Base-by-base conservation (phyloP, 129 eudicot species). In the Arctium minus region DNA sequence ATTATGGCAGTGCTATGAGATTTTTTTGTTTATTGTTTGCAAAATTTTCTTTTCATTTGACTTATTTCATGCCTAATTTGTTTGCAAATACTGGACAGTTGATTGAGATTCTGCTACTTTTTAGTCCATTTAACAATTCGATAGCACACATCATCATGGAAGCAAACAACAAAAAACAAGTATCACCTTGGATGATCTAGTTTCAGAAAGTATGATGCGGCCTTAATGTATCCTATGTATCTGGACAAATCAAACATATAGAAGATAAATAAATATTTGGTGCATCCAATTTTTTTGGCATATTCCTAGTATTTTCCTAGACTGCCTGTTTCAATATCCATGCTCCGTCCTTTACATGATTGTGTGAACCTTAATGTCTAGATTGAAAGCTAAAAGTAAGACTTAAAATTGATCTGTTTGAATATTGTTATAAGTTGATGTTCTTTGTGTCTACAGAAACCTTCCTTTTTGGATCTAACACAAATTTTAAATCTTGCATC, bases 381-480 rank as follows among this genome's bases (percentile, higher is more conserved):
- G n/a, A 56, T 62, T 22, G 64, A 30, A 72, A 36, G 77, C 46
- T 70, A 70, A 70, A 18, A 44, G 4, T 27, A 62, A 76, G 69
- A 50, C 15, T 36, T 76, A 22, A 36, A 40, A 72, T 11, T 50
- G 65, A 2, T 77, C 15, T 39, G 31, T 22, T 71, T 27, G 35
- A 15, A 64, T 77, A 76, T 56, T 80, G 12, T 81, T 15, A 17
- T 2, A 29, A 31, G 38, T 78, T n/a, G 44, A 39, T 15, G 53
- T 12, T 37, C 40, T 77, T 46, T 4, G 27, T 64, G 48, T 18
- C 42, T 72, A 44, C 12, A 36, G 27, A 64, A 22, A 15, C 64
- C 29, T 31, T 71, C 48, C 22, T 73, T 38, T 86, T 38, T 75
- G 75, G 71, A 56, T 79, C 80, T 87, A 82, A 85, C 81, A 12